phyloP scores from a whole-genome alignment of 495 filamentous ascomycete genomes.

The Penicillium steckii region DNA sequence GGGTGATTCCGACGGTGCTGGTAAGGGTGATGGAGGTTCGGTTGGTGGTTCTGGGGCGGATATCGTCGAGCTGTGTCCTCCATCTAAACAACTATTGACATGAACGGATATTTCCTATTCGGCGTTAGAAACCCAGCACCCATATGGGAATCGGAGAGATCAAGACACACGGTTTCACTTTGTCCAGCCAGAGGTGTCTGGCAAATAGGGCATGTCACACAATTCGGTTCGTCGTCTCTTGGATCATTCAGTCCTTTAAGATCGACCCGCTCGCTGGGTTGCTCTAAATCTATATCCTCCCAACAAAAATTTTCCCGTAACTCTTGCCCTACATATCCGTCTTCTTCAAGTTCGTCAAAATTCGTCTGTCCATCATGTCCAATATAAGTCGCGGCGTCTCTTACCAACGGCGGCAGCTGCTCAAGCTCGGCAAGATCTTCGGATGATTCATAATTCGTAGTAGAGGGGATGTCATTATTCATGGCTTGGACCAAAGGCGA shows the following conservation, averaged over 20 bases:
- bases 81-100: slow-evolving; percentile 92
- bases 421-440: slow-evolving; percentile 37
- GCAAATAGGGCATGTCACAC: slow-evolving; percentile 73
- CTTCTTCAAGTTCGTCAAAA: slow-evolving; percentile 66
- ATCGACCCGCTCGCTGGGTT: slow-evolving; percentile 10
- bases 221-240: slow-evolving; percentile 41
- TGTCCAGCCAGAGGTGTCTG: slow-evolving; percentile 57
- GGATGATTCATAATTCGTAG: slow-evolving; percentile 42
- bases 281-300: neutral
- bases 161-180: slow-evolving; percentile 47
- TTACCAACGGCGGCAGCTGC: slow-evolving; percentile 49
- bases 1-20: slow-evolving; percentile 4
- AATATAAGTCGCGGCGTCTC: slow-evolving; percentile 55
- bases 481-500: neutral
- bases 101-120: slow-evolving; percentile 60
- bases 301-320: slow-evolving; percentile 43
- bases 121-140: slow-evolving; percentile 5
- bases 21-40: slow-evolving; percentile 20
- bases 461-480: slow-evolving; percentile 7
- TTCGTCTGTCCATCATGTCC: slow-evolving; percentile 61
- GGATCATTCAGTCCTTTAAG: slow-evolving; percentile 20
- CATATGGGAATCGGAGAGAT: neutral
- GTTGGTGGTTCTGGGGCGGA: neutral
- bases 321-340: slow-evolving; percentile 38
- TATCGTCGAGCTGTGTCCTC: slow-evolving; percentile 48